A percentile compares a stretch with the other conserved stretches of the same genome.
Evolutionary conservation across 2,329 filamentous ascomycete genomes (phyloP).

Genomic region (Chaetoscypha palmicola): DNA sequence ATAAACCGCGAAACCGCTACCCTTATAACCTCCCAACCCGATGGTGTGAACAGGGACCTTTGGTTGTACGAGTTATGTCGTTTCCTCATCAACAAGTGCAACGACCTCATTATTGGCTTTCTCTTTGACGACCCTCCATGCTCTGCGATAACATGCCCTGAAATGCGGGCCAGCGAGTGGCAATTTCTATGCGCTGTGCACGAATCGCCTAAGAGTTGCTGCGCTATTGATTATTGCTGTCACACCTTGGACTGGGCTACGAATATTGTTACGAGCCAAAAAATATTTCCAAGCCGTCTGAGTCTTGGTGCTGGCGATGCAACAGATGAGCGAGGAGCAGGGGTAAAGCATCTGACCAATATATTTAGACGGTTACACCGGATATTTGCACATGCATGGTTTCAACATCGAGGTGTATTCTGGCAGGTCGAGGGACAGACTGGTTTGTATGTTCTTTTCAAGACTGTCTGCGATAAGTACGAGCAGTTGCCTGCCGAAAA

Average conservation of each 20-base stretch:
- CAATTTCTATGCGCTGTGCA: slow-evolving; percentile 98
- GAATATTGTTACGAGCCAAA: slow-evolving; percentile 86
- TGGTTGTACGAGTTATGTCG: slow-evolving; percentile 98
- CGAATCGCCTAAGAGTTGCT: slow-evolving; percentile 92
- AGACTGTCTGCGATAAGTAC: slow-evolving; percentile 91
- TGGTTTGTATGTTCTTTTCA: slow-evolving; percentile 95
- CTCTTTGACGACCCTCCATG: slow-evolving; percentile 87
- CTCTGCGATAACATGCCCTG: slow-evolving; percentile 81
- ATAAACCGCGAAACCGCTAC: slow-evolving; percentile 70
- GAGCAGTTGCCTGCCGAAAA: slow-evolving; percentile 86
- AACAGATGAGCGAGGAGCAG: slow-evolving; percentile 53
- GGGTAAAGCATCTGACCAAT: slow-evolving; percentile 81
- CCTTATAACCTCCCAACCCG: slow-evolving; percentile 71
- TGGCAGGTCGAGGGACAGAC: slow-evolving; percentile 87
- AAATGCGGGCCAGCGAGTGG: slow-evolving; percentile 99
- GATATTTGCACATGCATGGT: slow-evolving; percentile 98
- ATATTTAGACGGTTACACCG: slow-evolving; percentile 91
- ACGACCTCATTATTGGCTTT: slow-evolving; percentile 84
- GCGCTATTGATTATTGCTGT: slow-evolving; percentile 98
- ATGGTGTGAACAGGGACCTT: slow-evolving; percentile 74
- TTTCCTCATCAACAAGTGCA: slow-evolving; percentile 91
- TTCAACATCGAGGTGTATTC: slow-evolving; percentile 90
- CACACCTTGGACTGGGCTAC: slow-evolving; percentile 98
- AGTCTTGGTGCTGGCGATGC: slow-evolving; percentile 34
- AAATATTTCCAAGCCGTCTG: slow-evolving; percentile 81